A percentile compares a stretch with the other conserved stretches of the same genome.
Evolutionary conservation across 768 basidiomycete genomes (phyloP).

Genomic region (Mycena olivaceomarginata): DNA sequence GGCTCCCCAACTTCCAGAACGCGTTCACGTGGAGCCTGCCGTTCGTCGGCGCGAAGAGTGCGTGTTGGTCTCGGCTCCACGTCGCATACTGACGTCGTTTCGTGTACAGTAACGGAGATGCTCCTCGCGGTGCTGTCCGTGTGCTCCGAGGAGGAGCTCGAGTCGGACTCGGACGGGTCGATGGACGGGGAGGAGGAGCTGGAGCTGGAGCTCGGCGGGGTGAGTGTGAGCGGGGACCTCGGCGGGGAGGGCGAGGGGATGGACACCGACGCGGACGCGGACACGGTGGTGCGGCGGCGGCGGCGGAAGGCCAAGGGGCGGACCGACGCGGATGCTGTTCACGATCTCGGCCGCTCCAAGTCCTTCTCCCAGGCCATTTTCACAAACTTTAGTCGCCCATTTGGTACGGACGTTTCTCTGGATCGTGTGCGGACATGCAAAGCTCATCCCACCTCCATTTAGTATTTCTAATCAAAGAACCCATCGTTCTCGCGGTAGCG

Average conservation of each 20-base stretch:
- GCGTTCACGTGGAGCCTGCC: constrained; percentile 99
- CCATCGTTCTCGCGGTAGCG: constrained; percentile 75
- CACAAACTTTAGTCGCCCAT: constrained; percentile 73
- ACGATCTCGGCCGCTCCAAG: constrained; percentile 66
- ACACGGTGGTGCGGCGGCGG: background rate
- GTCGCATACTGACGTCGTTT: constrained; percentile 17
- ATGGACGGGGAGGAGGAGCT: background rate
- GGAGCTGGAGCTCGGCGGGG: too few species aligned
- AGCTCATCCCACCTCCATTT: constrained; percentile 46
- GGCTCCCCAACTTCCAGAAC: constrained; percentile 98
- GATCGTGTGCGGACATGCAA: background rate
- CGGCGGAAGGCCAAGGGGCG: background rate
- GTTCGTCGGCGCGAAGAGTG: constrained; percentile 98
- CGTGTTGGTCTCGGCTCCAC: too few species aligned
- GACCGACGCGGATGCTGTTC: constrained; percentile 61
- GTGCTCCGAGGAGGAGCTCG: constrained; percentile 95
- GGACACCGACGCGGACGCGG: background rate
- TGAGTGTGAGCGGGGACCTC: too few species aligned
- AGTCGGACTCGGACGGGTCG: constrained; percentile 64
- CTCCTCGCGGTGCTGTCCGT: constrained; percentile 94
- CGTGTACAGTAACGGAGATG: constrained; percentile 93
- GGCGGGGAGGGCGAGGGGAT: too few species aligned
- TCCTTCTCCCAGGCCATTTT: constrained; percentile 65
- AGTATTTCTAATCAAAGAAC: constrained; percentile 79
- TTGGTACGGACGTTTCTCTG: constrained; percentile 59